Percentiles rank a stretch among this genome's conserved stretches.
Conservation (phyloP, 148 eudicot genomes). For the Gaultheria prostrata region DNA sequence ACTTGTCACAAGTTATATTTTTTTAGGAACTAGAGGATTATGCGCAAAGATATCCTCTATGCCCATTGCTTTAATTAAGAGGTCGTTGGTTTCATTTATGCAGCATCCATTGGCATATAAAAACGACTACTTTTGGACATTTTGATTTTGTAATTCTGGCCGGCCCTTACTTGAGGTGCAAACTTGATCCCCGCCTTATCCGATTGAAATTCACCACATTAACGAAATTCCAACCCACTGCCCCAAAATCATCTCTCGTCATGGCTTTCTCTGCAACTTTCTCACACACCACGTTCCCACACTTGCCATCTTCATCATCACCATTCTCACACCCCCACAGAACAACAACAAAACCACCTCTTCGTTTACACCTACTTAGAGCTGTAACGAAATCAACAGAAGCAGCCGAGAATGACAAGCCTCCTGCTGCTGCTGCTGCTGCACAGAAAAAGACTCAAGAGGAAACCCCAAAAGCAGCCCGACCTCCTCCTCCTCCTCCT, state of each 20-base stretch:
- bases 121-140: no score
- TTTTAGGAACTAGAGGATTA: no score
- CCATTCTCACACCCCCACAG: background rate
- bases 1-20: no score
- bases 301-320: background rate
- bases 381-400: background rate
- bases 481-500: slow-evolving; percentile 9
- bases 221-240: background rate
- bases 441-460: slow-evolving; percentile 1
- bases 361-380: background rate
- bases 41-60: no score
- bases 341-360: background rate
- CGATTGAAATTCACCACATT: background rate
- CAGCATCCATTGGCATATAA: no score
- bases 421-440: background rate
- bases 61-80: no score
- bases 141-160: background rate
- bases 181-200: background rate
- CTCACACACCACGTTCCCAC: background rate
- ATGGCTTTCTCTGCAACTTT: background rate
- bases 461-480: background rate
- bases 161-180: background rate
- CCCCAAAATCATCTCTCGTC: background rate
- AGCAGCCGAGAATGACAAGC: slow-evolving; percentile 9
- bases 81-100: no score